Percentiles rank a stretch among this genome's conserved stretches.
Conservation (phyloP, 352 stramenopile species). For the Phytophthora kernoviae region DNA sequence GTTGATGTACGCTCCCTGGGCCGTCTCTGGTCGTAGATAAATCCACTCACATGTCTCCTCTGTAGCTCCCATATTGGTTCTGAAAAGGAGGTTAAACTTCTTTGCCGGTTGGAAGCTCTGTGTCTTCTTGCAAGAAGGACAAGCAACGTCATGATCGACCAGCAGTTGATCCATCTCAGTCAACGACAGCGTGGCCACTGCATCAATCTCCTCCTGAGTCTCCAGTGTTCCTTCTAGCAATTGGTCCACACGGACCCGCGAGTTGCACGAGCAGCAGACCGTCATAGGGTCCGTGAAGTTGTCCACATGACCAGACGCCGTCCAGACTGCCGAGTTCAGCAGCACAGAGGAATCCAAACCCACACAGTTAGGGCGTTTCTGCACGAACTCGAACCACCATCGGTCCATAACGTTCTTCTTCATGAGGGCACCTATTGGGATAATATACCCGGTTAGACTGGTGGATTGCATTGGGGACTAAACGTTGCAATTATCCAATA, state of each 20-base stretch:
- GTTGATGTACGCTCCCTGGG: slow-evolving; percentile 98
- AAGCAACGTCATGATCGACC: slow-evolving; percentile 47
- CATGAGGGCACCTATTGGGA: slow-evolving; percentile 84
- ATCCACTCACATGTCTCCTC: slow-evolving; percentile 88
- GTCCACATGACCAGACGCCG: slow-evolving; percentile 95
- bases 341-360: slow-evolving; percentile 97
- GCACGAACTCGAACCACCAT: slow-evolving; percentile 97
- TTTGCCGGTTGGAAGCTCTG: slow-evolving; percentile 81
- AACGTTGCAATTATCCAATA: slow-evolving; percentile 11
- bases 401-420: slow-evolving; percentile 98
- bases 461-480: background rate
- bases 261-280: slow-evolving; percentile 95
- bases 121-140: slow-evolving; percentile 55
- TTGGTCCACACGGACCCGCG: slow-evolving; percentile 76
- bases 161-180: slow-evolving; percentile 69
- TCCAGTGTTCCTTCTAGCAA: slow-evolving; percentile 60
- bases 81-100: slow-evolving; percentile 98
- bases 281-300: slow-evolving; percentile 99
- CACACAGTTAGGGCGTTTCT: slow-evolving; percentile 93
- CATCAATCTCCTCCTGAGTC: slow-evolving; percentile 50
- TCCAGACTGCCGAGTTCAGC: slow-evolving; percentile 94
- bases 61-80: slow-evolving; percentile 95
- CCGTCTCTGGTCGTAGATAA: slow-evolving; percentile 97
- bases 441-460: background rate
- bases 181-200: slow-evolving; percentile 55